Evolutionary conservation across 2,329 filamentous ascomycete genomes (phyloP), one percentile per base, ranked within the genome.

Genomic region (Penicillium sumatraense): DNA sequence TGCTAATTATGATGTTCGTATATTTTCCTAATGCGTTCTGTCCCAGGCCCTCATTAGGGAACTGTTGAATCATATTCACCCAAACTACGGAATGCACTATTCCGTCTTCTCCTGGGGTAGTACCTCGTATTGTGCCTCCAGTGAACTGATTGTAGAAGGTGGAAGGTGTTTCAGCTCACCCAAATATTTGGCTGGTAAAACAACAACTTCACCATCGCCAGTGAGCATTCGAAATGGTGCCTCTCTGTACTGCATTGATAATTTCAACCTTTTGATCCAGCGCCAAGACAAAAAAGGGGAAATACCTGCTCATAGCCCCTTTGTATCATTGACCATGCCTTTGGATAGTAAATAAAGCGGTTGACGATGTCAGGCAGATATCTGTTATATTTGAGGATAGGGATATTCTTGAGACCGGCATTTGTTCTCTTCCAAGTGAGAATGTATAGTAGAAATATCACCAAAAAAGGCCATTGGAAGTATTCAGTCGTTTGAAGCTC

Each of bases 1-100:
- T 72, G 23, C 62, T 56, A 38, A 60, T 58, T 11, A 68, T 42
- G 31, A 70, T 62, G 16, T 69, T 64, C 36, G 64, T 68, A 24
- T 66, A 71, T 6, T 67, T 53, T 9, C 68, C 68, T 3, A 71
- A 54, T 5, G 68, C 58, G 54, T 64, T 70, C 68, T 71, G 26
- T 24, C 9, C 23, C 36, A n/a, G 23, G 10, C 13, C 10, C 18
- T 41, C 16, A 14, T 41, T 11, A 41, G 36, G 4, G 8, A n/a
- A 18, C 13, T 36, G n/a, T 14, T 10, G 11, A 2, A 10, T 13
- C 1, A 9, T 11, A 10, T 31, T 31, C 29, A n/a, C 5, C 26
- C n/a, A n/a, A n/a, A n/a, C n/a, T n/a, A n/a, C n/a, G n/a, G n/a
- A n/a, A n/a, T n/a, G n/a, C n/a, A n/a, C n/a, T n/a, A n/a, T n/a